These are phyloP conservation scores for Phytophthora pluvialis DNA, from an alignment of 352 stramenopile genomes.

Conservation along the genomic window DNA sequence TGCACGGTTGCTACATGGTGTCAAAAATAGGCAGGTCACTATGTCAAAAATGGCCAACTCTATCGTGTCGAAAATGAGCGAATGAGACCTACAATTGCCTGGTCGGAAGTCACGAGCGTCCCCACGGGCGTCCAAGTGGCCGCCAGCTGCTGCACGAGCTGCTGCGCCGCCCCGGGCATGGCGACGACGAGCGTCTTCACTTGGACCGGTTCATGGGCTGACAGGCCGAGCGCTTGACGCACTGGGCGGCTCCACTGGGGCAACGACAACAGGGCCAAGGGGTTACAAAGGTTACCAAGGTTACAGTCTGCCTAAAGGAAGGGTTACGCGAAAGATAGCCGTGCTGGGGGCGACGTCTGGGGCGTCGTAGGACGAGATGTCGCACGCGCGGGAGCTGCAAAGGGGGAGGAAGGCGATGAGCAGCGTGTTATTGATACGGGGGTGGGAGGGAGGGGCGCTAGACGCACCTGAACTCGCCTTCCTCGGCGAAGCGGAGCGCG, in stretches of 20 bases:
- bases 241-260: conserved; percentile 58
- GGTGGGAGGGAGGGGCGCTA: neutral
- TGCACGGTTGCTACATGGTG: conserved; percentile 36
- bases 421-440: neutral
- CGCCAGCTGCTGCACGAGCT: conserved; percentile 57
- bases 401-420: neutral
- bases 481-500: conserved; percentile 49
- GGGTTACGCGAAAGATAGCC: conserved; percentile 69
- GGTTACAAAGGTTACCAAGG: no score
- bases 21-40: no score
- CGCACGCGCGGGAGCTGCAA: conserved; percentile 55
- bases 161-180: conserved; percentile 47
- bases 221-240: conserved; percentile 27
- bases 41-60: conserved; percentile 2
- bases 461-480: conserved; percentile 63
- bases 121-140: conserved; percentile 50
- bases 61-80: no score
- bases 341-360: conserved; percentile 26
- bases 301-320: no score
- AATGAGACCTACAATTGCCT: conserved; percentile 45
- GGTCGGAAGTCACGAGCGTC: conserved; percentile 60
- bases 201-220: neutral
- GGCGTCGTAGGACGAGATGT: conserved; percentile 36
- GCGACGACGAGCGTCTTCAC: conserved; percentile 61
- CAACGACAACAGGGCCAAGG: conserved; percentile 1